Percentiles rank a stretch among this genome's conserved stretches.
These are phyloP conservation scores for Lentithecium fluviatile DNA, from an alignment of 495 filamentous ascomycete species.

Conservation along the genomic window DNA sequence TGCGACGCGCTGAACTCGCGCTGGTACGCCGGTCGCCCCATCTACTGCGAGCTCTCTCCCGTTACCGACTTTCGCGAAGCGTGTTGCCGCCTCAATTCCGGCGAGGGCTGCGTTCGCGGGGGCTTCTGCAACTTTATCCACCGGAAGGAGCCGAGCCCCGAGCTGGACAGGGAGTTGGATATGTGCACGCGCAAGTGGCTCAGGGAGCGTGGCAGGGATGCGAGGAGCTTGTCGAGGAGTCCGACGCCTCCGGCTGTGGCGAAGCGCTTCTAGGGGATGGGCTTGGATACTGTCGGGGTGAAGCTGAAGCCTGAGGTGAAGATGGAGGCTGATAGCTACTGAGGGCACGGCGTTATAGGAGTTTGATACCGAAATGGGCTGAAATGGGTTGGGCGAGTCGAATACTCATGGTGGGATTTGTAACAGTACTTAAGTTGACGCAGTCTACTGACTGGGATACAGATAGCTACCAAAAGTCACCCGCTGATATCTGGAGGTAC, in stretches of 20 bases:
- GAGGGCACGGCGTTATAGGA: not conserved
- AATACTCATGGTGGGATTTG: not conserved
- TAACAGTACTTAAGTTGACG: not conserved
- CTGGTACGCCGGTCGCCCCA: slow-evolving; percentile 96
- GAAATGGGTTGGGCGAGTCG: no score
- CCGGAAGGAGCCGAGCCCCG: slow-evolving; percentile 84
- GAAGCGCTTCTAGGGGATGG: slow-evolving; percentile 5
- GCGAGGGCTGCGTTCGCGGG: slow-evolving; percentile 91
- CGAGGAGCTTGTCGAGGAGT: slow-evolving; percentile 64
- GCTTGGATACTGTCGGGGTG: not conserved
- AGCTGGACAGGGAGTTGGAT: slow-evolving; percentile 84
- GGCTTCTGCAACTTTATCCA: slow-evolving; percentile 99
- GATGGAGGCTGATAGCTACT: not conserved
- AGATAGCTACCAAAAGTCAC: slow-evolving; percentile 1
- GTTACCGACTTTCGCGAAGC: slow-evolving; percentile 99
- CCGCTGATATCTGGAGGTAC: not conserved
- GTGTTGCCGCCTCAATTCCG: slow-evolving; percentile 90
- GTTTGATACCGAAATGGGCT: not conserved
- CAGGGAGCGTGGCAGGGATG: slow-evolving; percentile 78
- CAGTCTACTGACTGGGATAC: not conserved
- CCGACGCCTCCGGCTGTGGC: slow-evolving; percentile 38
- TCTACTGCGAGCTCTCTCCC: slow-evolving; percentile 95
- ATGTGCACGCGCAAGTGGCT: slow-evolving; percentile 95
- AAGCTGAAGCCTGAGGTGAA: not conserved
- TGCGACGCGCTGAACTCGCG: slow-evolving; percentile 91